Evolutionary conservation across 208 protist species (phyloP).

Genomic region (Balamuthia mandrillaris): DNA sequence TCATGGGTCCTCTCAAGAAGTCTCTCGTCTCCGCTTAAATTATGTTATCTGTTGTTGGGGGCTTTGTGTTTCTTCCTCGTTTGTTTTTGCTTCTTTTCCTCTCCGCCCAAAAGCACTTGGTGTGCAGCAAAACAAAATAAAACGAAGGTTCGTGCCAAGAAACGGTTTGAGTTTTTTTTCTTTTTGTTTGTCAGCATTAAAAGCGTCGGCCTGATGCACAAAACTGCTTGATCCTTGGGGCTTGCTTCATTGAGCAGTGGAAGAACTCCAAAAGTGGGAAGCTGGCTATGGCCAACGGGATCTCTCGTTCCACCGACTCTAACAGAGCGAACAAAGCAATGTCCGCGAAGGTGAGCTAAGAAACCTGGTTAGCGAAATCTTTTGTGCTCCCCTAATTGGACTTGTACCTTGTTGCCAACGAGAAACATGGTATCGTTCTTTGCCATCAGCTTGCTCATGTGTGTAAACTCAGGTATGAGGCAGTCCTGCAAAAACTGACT

Average conservation of each 20-base stretch:
- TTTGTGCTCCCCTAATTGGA: no score
- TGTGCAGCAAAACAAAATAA: no score
- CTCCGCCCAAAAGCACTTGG: no score
- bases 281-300: background rate
- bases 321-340: background rate
- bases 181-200: background rate
- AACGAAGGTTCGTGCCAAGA: no score
- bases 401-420: background rate
- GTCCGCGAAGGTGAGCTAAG: background rate
- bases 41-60: background rate
- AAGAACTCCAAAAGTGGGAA: background rate
- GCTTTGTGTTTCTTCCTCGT: background rate
- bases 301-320: background rate
- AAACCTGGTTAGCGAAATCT: background rate
- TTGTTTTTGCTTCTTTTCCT: background rate
- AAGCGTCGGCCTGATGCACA: background rate
- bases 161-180: no score
- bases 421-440: background rate
- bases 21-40: background rate
- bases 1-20: slow-evolving; percentile 93
- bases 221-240: background rate
- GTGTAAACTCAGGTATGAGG: background rate
- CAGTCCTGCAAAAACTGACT: background rate
- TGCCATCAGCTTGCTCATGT: background rate
- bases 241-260: background rate